phyloP scores from a whole-genome alignment of 2,329 filamentous ascomycete genomes.

The Arthroderma uncinatum region DNA sequence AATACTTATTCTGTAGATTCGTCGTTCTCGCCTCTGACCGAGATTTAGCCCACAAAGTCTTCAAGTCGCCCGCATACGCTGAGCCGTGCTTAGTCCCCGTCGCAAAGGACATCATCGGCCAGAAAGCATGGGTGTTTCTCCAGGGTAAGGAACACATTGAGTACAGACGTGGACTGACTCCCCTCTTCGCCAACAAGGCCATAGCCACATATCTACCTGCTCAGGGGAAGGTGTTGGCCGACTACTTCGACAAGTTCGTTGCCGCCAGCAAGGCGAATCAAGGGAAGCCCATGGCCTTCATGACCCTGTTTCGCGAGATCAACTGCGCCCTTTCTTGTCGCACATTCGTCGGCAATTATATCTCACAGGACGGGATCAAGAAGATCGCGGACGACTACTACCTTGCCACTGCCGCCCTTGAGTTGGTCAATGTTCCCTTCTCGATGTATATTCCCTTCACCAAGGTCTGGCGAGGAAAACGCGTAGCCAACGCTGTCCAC shows the following conservation, averaged over 20 bases:
- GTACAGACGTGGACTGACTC: conserved; percentile 90
- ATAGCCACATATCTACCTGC: conserved; percentile 79
- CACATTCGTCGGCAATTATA: conserved; percentile 92
- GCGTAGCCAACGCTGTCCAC: conserved; percentile 82
- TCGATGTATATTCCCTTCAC: conserved; percentile 80
- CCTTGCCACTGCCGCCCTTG: conserved; percentile 84
- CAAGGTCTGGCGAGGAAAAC: conserved; percentile 94
- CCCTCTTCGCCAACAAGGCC: conserved; percentile 81
- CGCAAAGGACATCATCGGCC: conserved; percentile 81
- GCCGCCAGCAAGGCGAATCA: conserved; percentile 44
- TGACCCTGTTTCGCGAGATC: conserved; percentile 81
- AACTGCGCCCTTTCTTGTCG: conserved; percentile 90
- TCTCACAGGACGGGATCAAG: conserved; percentile 78
- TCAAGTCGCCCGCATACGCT: conserved; percentile 82
- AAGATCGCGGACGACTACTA: conserved; percentile 96
- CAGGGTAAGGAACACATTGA: conserved; percentile 91
- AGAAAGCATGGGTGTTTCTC: conserved; percentile 92
- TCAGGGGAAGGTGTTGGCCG: conserved; percentile 86
- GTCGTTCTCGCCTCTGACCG: conserved; percentile 94
- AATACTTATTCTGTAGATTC: conserved; percentile 48
- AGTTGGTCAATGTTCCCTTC: conserved; percentile 46
- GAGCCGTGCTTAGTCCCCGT: conserved; percentile 93
- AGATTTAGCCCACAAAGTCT: conserved; percentile 89
- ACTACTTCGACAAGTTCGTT: conserved; percentile 64
- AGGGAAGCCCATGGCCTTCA: conserved; percentile 70